Conservation (phyloP, 495 filamentous ascomycete species). For the Haplographium delicatum region DNA sequence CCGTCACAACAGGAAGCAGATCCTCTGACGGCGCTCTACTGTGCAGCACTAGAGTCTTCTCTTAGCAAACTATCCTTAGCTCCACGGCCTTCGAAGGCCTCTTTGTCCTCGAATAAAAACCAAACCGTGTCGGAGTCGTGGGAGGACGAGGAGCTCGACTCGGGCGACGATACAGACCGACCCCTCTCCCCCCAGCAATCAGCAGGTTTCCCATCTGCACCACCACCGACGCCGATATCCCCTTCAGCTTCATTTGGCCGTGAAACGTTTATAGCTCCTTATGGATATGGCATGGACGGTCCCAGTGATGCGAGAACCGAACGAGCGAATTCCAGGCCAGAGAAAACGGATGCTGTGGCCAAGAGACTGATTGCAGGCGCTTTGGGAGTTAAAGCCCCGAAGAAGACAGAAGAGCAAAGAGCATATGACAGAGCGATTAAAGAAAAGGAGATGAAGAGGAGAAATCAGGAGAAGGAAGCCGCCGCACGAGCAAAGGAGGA, state of each 20-base stretch:
- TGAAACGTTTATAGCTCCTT: constrained; percentile 17
- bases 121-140: constrained; percentile 21
- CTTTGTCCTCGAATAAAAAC: constrained; percentile 10
- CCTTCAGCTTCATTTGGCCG: constrained; percentile 13
- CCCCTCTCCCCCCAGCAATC: constrained; percentile 25
- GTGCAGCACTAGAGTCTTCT: constrained; percentile 22
- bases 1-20: too few species aligned
- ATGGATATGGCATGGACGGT: constrained; percentile 14
- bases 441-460: constrained; percentile 76
- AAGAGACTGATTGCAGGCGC: constrained; percentile 85
- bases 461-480: constrained; percentile 67
- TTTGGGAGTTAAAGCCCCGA: constrained; percentile 74
- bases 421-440: constrained; percentile 80
- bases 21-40: too few species aligned
- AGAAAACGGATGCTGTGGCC: constrained; percentile 90
- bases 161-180: constrained; percentile 18
- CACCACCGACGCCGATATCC: constrained; percentile 30
- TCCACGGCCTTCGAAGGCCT: constrained; percentile 15
- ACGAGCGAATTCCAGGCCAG: constrained; percentile 47
- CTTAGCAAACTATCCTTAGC: constrained; percentile 22
- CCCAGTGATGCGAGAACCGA: constrained; percentile 7
- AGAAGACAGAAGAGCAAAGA: constrained; percentile 79
- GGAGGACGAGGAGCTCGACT: constrained; percentile 25
- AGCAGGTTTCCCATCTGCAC: constrained; percentile 21
- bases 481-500: constrained; percentile 59